Evolutionary conservation across 2,329 filamentous ascomycete genomes (phyloP), one percentile per base, ranked within the genome.

Genomic region (Aspergillus tamarii): DNA sequence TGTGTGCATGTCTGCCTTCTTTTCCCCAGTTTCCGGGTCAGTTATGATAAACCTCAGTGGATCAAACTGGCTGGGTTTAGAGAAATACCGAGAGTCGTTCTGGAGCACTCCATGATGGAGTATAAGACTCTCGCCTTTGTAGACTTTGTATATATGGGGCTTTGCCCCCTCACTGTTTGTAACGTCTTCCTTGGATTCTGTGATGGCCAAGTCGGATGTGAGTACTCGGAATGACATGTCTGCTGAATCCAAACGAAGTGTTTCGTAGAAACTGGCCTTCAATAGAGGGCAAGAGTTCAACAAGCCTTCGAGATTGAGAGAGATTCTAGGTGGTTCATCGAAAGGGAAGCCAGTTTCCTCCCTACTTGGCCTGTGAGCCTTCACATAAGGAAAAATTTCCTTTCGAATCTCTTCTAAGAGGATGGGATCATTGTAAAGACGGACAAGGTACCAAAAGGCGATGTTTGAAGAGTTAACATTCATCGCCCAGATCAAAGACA

Each of bases 401-500:
- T 75, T 69, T 10, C 82, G 76, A 21, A 85, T 76, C 10, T 79
- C 74, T 16, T 76, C 69, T 21, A 82, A 68, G 16, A 85, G 75
- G 0, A 70, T 70, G 2, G 76, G 74, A 16, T 78, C 77, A 1
- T 79, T 73, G 60, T 81, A 78, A 45, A 86, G 78, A 56, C 82
- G 80, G 30, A 83, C 73, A 10, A 85, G 65, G 64, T 81, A 79
- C 83, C 84, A 86, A 69, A 84, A 85, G n/a, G 82, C 77, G 60
- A 87, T 72, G 4, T 80, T 78, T 57, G 82, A 82, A 6, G 82
- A 79, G 66, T 87, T 86, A 19, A 82, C 82, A 66, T 85, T 83
- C 70, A 84, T 76, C 11, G 84, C 84, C 85, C 85, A 88, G 28
- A 87, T 72, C 9, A 87, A 69, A n/a, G 79, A 79, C n/a, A 84